phyloP scores from a whole-genome alignment of 1,284 basidiomycete genomes.

The Ganoderma multipileum region DNA sequence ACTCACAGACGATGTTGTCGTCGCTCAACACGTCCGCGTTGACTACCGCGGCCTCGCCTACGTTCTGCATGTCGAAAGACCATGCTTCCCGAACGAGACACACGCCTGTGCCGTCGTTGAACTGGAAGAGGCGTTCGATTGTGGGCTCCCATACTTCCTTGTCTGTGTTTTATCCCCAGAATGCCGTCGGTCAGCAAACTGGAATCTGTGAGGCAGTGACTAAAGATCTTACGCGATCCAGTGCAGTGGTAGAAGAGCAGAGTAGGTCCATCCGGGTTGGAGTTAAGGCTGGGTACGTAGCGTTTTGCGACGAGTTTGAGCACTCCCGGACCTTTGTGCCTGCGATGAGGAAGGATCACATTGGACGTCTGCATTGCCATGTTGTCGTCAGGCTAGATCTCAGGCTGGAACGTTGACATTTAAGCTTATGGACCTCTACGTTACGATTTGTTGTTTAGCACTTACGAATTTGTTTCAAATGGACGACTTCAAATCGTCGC shows the following conservation, averaged over 20 bases:
- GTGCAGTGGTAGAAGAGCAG: conserved; percentile 22
- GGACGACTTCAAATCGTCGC: neutral
- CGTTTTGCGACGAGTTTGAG: conserved; percentile 14
- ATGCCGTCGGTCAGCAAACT: neutral
- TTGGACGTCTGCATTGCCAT: neutral
- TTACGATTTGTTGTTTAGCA: neutral
- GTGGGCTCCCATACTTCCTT: conserved; percentile 42
- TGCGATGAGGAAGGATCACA: neutral
- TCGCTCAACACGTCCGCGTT: conserved; percentile 30
- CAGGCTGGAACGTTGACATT: neutral
- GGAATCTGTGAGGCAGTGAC: neutral
- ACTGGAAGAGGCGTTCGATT: conserved; percentile 28
- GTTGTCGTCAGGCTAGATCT: neutral
- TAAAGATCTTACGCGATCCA: conserved; percentile 12
- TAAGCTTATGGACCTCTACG: neutral
- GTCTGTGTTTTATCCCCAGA: conserved; percentile 20
- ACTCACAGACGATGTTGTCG: conserved; percentile 13
- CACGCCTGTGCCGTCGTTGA: conserved; percentile 5
- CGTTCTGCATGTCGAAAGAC: conserved; percentile 40
- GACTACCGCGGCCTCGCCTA: conserved; percentile 36
- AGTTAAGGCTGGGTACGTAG: conserved; percentile 10
- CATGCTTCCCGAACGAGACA: conserved; percentile 39
- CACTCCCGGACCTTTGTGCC: neutral
- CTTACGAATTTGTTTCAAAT: neutral
- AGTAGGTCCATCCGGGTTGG: conserved; percentile 7